Evolutionary conservation across 768 basidiomycete species (phyloP), one percentile per base, ranked within the genome.

Genomic region (Phanerodontia chrysosporium): DNA sequence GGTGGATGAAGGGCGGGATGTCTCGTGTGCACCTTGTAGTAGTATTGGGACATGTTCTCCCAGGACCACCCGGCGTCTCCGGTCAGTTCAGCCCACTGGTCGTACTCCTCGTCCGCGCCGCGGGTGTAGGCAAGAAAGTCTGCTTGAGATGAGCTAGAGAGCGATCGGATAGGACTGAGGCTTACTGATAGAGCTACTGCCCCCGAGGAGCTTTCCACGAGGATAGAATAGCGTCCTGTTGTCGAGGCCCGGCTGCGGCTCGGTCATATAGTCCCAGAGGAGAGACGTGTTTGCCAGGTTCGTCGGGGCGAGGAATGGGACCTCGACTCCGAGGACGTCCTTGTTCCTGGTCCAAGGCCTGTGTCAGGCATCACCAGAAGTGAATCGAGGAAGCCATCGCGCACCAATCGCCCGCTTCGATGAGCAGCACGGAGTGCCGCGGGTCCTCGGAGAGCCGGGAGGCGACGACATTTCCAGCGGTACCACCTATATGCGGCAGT

Each of bases 231-330:
- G 46, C 6, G 44, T 21, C 7, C 70, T 66, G 10, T 57, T 58
- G 27, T 63, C 51, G 24, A 69, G 59, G 4, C 60, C 63, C 0
- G 58, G 1, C 48, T 71, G 70, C 3, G 67, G 59, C 1, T 58
- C 52, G 2, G 64, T 69, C n/a, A 68, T 69, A 52, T 66, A 71
- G 60, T 72, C 70, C 70, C 70, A 72, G 58, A 63, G 61, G 35
- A 61, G 49, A 2, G 59, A 22, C 1, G 65, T 66, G 28, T 58
- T 59, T 2, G 65, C 65, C 10, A 65, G 51, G 29, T 32, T 51
- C 7, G 48, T 54, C 9, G 48, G 32, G 21, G 62, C 61, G 18
- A 64, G 55, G 48, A 59, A 64, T 3, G 67, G 67, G 18, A 64
- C 61, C 14, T 66, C 62, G 13, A 63, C 39, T 0, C 32, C 42